Base-by-base conservation (phyloP, 2,329 filamentous ascomycete species). In the Rhinocladiella mackenziei region DNA sequence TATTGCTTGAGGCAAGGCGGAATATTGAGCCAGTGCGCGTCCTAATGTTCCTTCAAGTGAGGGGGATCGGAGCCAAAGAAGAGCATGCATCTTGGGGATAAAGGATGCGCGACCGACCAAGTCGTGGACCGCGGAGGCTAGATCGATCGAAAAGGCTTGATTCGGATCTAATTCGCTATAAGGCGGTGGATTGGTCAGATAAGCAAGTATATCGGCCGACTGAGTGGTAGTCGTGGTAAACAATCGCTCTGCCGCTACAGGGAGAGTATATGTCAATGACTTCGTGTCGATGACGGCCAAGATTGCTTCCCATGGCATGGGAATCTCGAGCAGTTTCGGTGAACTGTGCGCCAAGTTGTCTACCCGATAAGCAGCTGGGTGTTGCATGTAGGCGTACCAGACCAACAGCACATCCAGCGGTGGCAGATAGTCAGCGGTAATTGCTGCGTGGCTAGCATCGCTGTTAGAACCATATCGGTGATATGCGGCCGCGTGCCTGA, bases 331-430 rank as follows among this genome's bases (percentile, higher is more conserved):
- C 3, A 54, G 41, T 22, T 38, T 43, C 13, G 47, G 39, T 3
- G 33, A 18, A 13, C 28, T 14, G 17, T 32, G 47, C 7, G 19
- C 33, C n/a, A 19, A 9, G 28, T 26, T 38, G 17, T 31, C 45
- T 14, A 23, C 14, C 8, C 18, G 22, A 25, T 54, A 54, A 19
- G 32, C 25, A 5, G 34, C 30, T 7, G 25, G 23, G 15, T 50
- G 19, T 15, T 42, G 45, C 48, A 54, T 54, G 45, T 36, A 45
- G 18, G 48, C 35, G 35, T 54, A 54, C 51, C 51, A 54, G 29
- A 54, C 39, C 14, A 54, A 33, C n/a, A 54, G 49, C 5, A 54
- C 51, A 30, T 54, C 51, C 14, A 54, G 39, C 9, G 51, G 51
- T 9, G 51, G 51, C 3, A 54, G 39, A 33, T 54, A 54, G 32